Evolutionary conservation across 345 rosid species (phyloP), one percentile per base, ranked within the genome.

Genomic region (Cardamine chenopodiifolia): DNA sequence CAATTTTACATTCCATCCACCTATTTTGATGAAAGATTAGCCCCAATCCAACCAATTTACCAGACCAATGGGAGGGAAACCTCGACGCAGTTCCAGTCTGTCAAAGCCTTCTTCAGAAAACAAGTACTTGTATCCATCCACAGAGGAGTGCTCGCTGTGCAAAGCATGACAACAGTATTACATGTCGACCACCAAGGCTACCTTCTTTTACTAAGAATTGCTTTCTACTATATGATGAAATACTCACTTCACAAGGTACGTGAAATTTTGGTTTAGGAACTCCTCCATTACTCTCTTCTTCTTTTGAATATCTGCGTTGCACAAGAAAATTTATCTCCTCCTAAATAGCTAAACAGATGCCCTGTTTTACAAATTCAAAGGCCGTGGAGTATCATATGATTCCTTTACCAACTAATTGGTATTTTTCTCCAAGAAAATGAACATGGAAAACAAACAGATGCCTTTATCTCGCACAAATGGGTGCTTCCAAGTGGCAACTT

Each of bases 271-370:
- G 68, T 31, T 54, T 25, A 31, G 54, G 49, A 83, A 80, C 82
- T 88, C 98, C 65, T 81, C 71, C 66, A 80, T 57, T 20, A 60
- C 70, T 74, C 70, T 78, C 84, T 83, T 95, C 99, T 88, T 92
- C 99, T 84, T 95, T 95, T 42, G 98, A 90, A 73, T 95, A 95
- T 76, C 99, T 95, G 83, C 77, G 74, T 78, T 66, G 39, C 74
- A 72, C 73, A 62, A 40, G 15, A 56, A 58, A 48, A 26, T 13
- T 70, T 20, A 68, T 62, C 23, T 50, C 56, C 62, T 50, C 57
- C 14, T 49, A 18, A 6, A 39, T 10, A 61, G 32, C 31, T 62
- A 67, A 48, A 40, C 39, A 50, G 9, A 18, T 48, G 47, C 50
- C 59, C 60, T 61, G 34, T 35, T 49, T 25, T 57, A 67, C 22